These are phyloP conservation scores for Amyloporia xantha DNA, from an alignment of 768 basidiomycete species.

Conservation along the genomic window DNA sequence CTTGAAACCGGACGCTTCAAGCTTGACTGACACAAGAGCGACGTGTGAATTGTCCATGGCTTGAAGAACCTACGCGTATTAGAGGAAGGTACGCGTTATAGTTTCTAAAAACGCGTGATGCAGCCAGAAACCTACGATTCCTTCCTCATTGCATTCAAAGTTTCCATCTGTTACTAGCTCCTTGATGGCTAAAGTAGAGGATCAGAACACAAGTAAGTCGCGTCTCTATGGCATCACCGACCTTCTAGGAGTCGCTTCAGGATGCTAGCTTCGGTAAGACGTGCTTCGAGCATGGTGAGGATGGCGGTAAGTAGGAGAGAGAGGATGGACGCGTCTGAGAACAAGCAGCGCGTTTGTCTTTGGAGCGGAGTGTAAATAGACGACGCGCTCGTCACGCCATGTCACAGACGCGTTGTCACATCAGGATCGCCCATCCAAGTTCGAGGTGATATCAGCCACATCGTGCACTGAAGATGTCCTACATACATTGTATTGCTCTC, in stretches of 20 bases:
- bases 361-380: slow-evolving; percentile 1
- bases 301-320: slow-evolving; percentile 3
- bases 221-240: slow-evolving; percentile 29
- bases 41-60: slow-evolving; percentile 99
- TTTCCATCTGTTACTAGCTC: slow-evolving; percentile 97
- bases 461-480: too few relatives aligned
- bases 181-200: slow-evolving; percentile 71
- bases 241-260: slow-evolving; percentile 93
- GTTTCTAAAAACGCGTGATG: neutral
- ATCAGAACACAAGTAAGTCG: neutral
- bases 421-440: too few relatives aligned
- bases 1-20: slow-evolving; percentile 75
- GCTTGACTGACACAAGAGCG: slow-evolving; percentile 86
- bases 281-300: slow-evolving; percentile 78
- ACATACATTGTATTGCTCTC: too few relatives aligned
- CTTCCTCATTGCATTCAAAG: slow-evolving; percentile 95
- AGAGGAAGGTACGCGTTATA: slow-evolving; percentile 8
- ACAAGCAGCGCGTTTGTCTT: neutral
- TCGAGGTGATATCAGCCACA: too few relatives aligned
- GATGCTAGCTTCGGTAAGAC: slow-evolving; percentile 77
- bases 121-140: slow-evolving; percentile 50
- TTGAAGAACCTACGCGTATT: slow-evolving; percentile 58
- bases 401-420: slow-evolving; percentile 2
- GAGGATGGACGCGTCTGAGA: slow-evolving; percentile 5
- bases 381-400: slow-evolving; percentile 3